Base-by-base conservation (phyloP, 148 eudicot genomes). In the Gaultheria prostrata region DNA sequence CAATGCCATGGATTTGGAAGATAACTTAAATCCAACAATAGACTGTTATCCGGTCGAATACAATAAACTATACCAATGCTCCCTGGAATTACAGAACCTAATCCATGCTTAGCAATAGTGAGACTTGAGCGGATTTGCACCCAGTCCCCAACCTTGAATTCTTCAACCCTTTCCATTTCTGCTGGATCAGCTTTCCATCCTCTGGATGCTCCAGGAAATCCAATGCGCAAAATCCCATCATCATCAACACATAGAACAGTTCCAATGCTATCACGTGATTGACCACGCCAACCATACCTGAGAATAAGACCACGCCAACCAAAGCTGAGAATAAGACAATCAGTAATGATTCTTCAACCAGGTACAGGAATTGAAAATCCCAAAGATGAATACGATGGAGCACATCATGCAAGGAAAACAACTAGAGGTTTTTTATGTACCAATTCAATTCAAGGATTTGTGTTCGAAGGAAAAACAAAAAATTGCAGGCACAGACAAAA, bases 161-260 rank as follows among this genome's bases (percentile, higher is more conserved):
- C 99, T 89, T 97, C 98, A 67, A 97, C 96, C 86, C 99, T 91
- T 88, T 95, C 95, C 99, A 97, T 94, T 88, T 97, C 99, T 69
- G 99, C 95, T 82, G 99, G 99, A 86, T 97, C 99, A 84, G 98
- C 98, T 88, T 97, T 97, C 98, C 98, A 97, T 82, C 99, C 99
- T 90, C 99, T 89, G 77, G 99, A 97, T 80, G 99, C 99, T 90
- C 99, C 99, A 63, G 99, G 99, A 90, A 97, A 97, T 65, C 99
- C 99, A 80, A 97, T 98, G 79, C 99, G 98, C 88, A 97, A 86
- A 78, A 97, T 93, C 74, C 99, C 99, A 88, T 97, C 99, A 89
- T 97, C 99, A 86, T 97, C 99, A 83, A 97, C 99, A 86, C 98
- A 94, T 7, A 97, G 88, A 78, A 97, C 98, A 80, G 99, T 97